Evolutionary conservation across 495 filamentous ascomycete genomes (phyloP).

Genomic region (Penicillium verhagenii): DNA sequence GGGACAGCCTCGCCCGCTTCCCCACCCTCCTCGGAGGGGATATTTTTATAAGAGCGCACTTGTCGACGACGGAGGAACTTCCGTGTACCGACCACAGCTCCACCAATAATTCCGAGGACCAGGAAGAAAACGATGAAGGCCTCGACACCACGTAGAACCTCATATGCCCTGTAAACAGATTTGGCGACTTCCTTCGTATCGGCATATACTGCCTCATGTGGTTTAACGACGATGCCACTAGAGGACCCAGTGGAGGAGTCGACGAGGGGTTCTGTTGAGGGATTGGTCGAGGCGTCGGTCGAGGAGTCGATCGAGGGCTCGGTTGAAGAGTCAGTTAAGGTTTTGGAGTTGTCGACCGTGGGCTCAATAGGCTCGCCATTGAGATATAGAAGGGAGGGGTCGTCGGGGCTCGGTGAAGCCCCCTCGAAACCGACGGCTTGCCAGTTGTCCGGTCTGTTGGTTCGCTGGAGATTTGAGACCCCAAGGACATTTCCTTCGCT

Average conservation of each 20-base stretch:
- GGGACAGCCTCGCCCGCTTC: neutral
- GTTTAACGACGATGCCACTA: neutral
- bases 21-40: constrained; percentile 7
- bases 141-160: constrained; percentile 1
- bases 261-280: too few relatives aligned
- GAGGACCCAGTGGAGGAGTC: too few relatives aligned
- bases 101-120: neutral
- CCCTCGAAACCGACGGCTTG: constrained; percentile 11
- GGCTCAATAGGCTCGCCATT: neutral
- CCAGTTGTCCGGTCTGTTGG: constrained; percentile 18
- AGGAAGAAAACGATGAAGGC: neutral
- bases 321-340: too few relatives aligned
- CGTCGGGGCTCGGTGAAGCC: constrained; percentile 5
- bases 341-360: neutral
- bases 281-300: too few relatives aligned
- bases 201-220: neutral
- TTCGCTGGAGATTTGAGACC: constrained; percentile 12
- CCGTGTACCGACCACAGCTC: neutral
- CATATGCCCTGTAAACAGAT: constrained; percentile 13
- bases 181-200: constrained; percentile 8
- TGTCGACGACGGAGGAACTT: neutral
- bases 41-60: constrained; percentile 8
- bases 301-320: too few relatives aligned
- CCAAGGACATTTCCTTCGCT: constrained; percentile 12
- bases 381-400: constrained; percentile 4